These are phyloP conservation scores for Galium porrigens DNA, from an alignment of 305 asterid genomes.

Conservation along the genomic window DNA sequence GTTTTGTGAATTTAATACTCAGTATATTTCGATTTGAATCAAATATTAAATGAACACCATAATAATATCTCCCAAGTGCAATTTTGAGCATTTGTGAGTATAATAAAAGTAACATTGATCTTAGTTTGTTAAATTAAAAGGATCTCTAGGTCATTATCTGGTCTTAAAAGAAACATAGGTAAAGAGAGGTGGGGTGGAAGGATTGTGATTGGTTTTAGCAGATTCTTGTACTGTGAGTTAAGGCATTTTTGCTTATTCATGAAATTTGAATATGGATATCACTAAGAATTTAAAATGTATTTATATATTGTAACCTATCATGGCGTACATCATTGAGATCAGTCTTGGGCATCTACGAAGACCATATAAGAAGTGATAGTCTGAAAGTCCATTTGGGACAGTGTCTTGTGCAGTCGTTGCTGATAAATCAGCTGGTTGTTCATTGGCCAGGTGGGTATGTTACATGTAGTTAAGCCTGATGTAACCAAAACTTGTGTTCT, in stretches of 20 bases:
- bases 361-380: background rate
- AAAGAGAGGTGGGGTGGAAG: background rate
- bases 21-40: background rate
- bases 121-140: background rate
- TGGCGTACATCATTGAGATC: background rate
- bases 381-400: background rate
- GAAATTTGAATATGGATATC: background rate
- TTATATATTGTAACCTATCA: background rate
- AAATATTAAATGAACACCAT: background rate
- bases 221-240: background rate
- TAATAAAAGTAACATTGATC: background rate
- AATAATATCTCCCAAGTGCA: background rate
- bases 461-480: background rate
- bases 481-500: background rate
- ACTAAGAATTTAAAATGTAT: background rate
- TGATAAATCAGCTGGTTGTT: background rate
- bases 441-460: background rate
- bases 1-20: background rate
- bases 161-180: background rate
- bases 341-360: background rate
- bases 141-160: background rate
- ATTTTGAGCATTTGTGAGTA: no score
- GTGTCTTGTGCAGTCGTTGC: background rate
- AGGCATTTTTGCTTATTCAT: background rate
- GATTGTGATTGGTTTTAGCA: background rate